phyloP scores from a whole-genome alignment of 768 basidiomycete genomes.

The Tylopilus felleus region DNA sequence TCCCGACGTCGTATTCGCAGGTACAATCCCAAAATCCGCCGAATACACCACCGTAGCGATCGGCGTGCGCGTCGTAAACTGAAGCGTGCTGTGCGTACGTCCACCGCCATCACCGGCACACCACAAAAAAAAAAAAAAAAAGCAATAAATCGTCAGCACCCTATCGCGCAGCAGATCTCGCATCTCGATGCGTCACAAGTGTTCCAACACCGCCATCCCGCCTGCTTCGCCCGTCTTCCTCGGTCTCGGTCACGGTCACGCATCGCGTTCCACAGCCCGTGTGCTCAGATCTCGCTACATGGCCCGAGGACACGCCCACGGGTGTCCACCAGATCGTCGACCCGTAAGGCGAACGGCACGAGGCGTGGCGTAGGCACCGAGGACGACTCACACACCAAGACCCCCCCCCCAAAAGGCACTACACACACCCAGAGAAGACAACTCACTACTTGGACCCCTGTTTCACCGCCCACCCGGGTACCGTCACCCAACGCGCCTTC shows the following conservation, averaged over 20 bases:
- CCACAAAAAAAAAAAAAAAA: not conserved
- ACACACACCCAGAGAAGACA: not conserved
- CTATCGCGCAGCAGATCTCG: conserved; percentile 1
- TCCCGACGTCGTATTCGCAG: conserved; percentile 15
- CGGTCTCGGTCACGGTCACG: conserved; percentile 8
- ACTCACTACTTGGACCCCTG: conserved; percentile 35
- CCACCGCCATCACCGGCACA: not conserved
- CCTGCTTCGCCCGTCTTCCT: conserved; percentile 1
- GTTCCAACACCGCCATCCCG: conserved; percentile 14
- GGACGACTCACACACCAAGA: too few species aligned
- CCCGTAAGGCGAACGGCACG: too few species aligned
- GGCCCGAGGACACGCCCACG: conserved; percentile 2
- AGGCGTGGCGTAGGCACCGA: conserved; percentile 4
- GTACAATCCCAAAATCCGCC: conserved; percentile 46
- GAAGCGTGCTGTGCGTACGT: conserved; percentile 24
- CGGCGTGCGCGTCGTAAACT: conserved; percentile 31
- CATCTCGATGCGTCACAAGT: conserved; percentile 5
- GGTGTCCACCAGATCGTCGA: too few species aligned
- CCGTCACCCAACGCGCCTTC: conserved; percentile 23
- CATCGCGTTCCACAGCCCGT: not conserved
- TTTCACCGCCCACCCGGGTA: conserved; percentile 27
- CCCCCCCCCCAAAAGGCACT: too few species aligned
- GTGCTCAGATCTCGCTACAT: conserved; percentile 16
- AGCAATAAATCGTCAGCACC: conserved; percentile 1
- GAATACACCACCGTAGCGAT: conserved; percentile 40